These are phyloP conservation scores for Austroboletus eburneus DNA, from an alignment of 768 basidiomycete genomes.

Conservation along the genomic window DNA sequence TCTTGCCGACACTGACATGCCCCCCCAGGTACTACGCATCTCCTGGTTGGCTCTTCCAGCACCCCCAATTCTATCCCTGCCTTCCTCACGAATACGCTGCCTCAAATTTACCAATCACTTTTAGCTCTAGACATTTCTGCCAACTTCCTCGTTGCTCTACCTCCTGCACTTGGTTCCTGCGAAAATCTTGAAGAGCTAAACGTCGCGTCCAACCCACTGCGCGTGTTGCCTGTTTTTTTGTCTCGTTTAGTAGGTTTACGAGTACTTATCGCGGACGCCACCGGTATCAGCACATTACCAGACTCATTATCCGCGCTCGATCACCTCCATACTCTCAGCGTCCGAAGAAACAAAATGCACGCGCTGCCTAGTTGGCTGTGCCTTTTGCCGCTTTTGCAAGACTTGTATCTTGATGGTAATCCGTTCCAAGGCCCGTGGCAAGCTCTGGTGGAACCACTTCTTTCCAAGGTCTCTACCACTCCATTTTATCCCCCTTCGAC, in stretches of 20 bases:
- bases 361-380: slow-evolving; percentile 95
- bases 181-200: slow-evolving; percentile 88
- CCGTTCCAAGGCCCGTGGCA: slow-evolving; percentile 95
- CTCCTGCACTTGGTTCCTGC: slow-evolving; percentile 79
- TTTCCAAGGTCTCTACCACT: slow-evolving; percentile 57
- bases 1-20: slow-evolving; percentile 1
- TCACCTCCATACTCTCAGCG: slow-evolving; percentile 82
- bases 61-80: slow-evolving; percentile 75
- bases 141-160: slow-evolving; percentile 80
- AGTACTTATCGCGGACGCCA: slow-evolving; percentile 90
- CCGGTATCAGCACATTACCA: slow-evolving; percentile 75
- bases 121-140: slow-evolving; percentile 92
- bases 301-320: slow-evolving; percentile 68
- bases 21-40: slow-evolving; percentile 81
- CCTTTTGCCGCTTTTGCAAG: slow-evolving; percentile 78
- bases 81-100: slow-evolving; percentile 67
- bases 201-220: slow-evolving; percentile 85
- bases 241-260: slow-evolving; percentile 71
- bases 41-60: slow-evolving; percentile 77
- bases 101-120: slow-evolving; percentile 70
- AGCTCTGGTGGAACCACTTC: slow-evolving; percentile 79
- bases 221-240: slow-evolving; percentile 88
- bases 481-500: slow-evolving; percentile 66
- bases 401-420: slow-evolving; percentile 89
- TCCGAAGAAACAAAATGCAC: slow-evolving; percentile 84